Evolutionary conservation across 768 basidiomycete species (phyloP).

Genomic region (Clathrus columnatus): DNA sequence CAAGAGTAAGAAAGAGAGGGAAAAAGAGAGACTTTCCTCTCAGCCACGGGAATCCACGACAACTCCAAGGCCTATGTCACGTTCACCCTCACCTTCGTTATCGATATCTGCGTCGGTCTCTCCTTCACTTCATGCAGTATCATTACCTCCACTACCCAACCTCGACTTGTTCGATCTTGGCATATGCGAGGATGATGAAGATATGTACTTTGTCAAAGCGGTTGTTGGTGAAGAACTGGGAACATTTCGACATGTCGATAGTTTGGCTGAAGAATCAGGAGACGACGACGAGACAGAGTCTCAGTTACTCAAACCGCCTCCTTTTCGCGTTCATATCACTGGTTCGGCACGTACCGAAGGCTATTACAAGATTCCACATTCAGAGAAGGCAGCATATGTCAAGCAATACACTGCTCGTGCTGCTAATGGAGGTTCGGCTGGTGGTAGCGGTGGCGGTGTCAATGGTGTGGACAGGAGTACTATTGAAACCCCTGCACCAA

Average conservation of each 20-base stretch:
- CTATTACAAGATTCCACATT: slow-evolving; percentile 88
- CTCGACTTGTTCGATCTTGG: slow-evolving; percentile 47
- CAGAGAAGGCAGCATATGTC: slow-evolving; percentile 87
- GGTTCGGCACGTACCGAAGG: slow-evolving; percentile 92
- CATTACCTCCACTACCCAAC: slow-evolving; percentile 35
- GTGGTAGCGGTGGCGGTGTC: slow-evolving; percentile 3
- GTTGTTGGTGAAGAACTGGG: slow-evolving; percentile 30
- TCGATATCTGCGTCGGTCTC: slow-evolving; percentile 44
- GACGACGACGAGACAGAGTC: slow-evolving; percentile 13
- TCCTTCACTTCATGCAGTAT: slow-evolving; percentile 42
- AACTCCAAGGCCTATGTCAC: slow-evolving; percentile 41
- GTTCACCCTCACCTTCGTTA: slow-evolving; percentile 39
- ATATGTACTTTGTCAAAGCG: slow-evolving; percentile 69
- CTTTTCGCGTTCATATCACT: slow-evolving; percentile 69
- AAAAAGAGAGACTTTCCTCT: background rate
- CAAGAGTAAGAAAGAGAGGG: background rate
- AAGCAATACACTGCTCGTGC: slow-evolving; percentile 73
- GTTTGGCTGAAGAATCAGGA: background rate
- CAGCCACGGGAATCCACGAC: slow-evolving; percentile 20
- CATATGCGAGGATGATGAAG: slow-evolving; percentile 81
- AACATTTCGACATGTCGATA: slow-evolving; percentile 7
- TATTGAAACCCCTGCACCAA: slow-evolving; percentile 29
- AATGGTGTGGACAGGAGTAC: slow-evolving; percentile 2
- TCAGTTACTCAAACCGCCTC: slow-evolving; percentile 30
- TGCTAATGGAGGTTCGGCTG: slow-evolving; percentile 32